Evolutionary conservation across 148 eudicot species (phyloP).

Genomic region (Polygonum maritimum): DNA sequence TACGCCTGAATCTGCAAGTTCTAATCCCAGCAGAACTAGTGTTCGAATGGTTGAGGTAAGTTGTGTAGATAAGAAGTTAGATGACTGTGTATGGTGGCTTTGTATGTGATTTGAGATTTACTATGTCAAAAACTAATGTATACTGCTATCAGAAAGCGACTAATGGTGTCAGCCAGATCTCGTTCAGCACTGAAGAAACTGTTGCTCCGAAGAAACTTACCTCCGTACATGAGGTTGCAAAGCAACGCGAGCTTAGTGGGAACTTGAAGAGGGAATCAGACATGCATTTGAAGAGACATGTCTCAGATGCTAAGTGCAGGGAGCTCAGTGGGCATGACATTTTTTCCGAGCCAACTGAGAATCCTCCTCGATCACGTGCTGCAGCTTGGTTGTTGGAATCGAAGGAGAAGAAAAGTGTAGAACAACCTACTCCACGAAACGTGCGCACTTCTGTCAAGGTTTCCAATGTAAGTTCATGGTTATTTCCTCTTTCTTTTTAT

Average conservation of each 20-base stretch:
- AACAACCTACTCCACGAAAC: slow-evolving; percentile 29
- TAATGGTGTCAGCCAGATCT: slow-evolving; percentile 77
- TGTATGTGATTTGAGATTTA: neutral
- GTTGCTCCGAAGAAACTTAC: slow-evolving; percentile 69
- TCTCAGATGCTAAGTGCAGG: slow-evolving; percentile 70
- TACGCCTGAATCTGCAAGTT: slow-evolving; percentile 40
- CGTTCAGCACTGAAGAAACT: slow-evolving; percentile 61
- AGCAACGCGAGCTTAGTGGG: slow-evolving; percentile 88
- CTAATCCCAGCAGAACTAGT: slow-evolving; percentile 45
- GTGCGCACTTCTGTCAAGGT: slow-evolving; percentile 19
- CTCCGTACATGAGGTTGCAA: slow-evolving; percentile 65
- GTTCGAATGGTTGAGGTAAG: slow-evolving; percentile 75
- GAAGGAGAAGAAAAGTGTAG: slow-evolving; percentile 16
- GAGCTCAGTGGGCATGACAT: slow-evolving; percentile 81
- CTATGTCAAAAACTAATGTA: neutral
- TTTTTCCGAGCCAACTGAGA: slow-evolving; percentile 74
- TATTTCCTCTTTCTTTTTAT: neutral
- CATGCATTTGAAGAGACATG: slow-evolving; percentile 52
- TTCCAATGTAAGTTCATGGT: slow-evolving; percentile 10
- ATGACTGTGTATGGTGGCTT: neutral
- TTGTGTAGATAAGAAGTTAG: neutral
- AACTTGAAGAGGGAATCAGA: slow-evolving; percentile 48
- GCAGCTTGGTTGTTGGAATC: slow-evolving; percentile 1
- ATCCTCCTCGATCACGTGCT: slow-evolving; percentile 47
- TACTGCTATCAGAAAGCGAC: slow-evolving; percentile 54